These are phyloP conservation scores for Sporisorium scitamineum DNA, from an alignment of 1,284 basidiomycete species.

Conservation along the genomic window DNA sequence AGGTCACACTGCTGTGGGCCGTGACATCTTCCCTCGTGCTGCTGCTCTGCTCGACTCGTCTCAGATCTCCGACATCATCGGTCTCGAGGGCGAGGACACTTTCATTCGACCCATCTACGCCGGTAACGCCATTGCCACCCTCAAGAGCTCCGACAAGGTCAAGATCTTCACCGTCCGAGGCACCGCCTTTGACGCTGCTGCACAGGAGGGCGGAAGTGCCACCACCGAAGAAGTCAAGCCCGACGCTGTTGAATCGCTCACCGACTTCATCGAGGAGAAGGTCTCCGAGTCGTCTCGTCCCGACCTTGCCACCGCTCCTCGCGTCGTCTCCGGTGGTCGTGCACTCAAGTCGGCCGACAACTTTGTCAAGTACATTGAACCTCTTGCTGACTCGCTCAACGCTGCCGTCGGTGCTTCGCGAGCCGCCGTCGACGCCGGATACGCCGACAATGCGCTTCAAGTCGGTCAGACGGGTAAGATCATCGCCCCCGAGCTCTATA, in stretches of 20 bases:
- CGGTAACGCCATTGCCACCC: slow-evolving; percentile 94
- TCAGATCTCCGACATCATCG: slow-evolving; percentile 88
- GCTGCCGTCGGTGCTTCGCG: slow-evolving; percentile 97
- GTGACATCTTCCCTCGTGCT: slow-evolving; percentile 84
- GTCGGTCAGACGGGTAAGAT: slow-evolving; percentile 98
- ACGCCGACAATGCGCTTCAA: slow-evolving; percentile 97
- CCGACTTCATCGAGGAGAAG: slow-evolving; percentile 84
- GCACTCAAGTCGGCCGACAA: slow-evolving; percentile 95
- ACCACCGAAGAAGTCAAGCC: slow-evolving; percentile 78
- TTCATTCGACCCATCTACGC: slow-evolving; percentile 97
- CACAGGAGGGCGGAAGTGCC: slow-evolving; percentile 73
- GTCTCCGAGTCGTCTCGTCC: slow-evolving; percentile 92
- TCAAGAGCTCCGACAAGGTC: slow-evolving; percentile 83
- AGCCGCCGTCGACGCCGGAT: slow-evolving; percentile 97
- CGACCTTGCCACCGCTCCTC: slow-evolving; percentile 86
- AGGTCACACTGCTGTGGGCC: slow-evolving; percentile 80
- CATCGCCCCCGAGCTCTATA: slow-evolving; percentile 84
- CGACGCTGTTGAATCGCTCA: slow-evolving; percentile 73
- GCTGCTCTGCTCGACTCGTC: slow-evolving; percentile 81
- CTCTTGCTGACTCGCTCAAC: slow-evolving; percentile 90
- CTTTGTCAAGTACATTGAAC: slow-evolving; percentile 88
- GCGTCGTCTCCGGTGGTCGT: slow-evolving; percentile 94
- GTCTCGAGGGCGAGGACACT: slow-evolving; percentile 81
- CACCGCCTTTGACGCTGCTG: slow-evolving; percentile 85
- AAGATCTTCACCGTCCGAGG: slow-evolving; percentile 96